A percentile compares a stretch with the other conserved stretches of the same genome.
phyloP scores from a whole-genome alignment of 768 basidiomycete species.

The Amanita pallidorosea region DNA sequence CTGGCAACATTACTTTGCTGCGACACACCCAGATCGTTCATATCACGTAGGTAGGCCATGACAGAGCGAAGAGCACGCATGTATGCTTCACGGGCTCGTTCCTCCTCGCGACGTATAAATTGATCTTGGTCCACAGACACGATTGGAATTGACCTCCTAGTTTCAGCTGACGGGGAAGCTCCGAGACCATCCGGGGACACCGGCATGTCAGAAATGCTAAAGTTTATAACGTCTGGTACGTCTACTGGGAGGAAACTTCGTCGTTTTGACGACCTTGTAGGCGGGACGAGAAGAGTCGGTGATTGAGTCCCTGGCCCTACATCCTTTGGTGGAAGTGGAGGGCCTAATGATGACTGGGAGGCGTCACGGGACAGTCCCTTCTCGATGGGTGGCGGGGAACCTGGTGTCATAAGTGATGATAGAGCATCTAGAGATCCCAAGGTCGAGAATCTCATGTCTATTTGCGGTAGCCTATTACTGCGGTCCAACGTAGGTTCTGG shows the following conservation, averaged over 20 bases:
- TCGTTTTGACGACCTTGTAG: constrained; percentile 52
- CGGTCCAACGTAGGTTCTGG: constrained; percentile 20
- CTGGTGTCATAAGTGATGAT: constrained; percentile 20
- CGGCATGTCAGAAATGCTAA: constrained; percentile 34
- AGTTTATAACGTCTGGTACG: constrained; percentile 36
- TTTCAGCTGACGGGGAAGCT: constrained; percentile 45
- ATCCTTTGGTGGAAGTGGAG: constrained; percentile 7
- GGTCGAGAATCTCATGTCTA: constrained; percentile 65
- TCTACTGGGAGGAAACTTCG: constrained; percentile 88
- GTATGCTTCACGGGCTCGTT: constrained; percentile 59
- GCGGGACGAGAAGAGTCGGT: constrained; percentile 29
- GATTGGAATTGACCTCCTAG: constrained; percentile 29
- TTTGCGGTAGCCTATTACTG: constrained; percentile 40
- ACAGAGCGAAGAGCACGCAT: constrained; percentile 79
- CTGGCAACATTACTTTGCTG: constrained; percentile 50
- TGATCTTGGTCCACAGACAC: constrained; percentile 38
- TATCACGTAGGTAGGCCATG: constrained; percentile 93
- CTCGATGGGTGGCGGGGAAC: constrained; percentile 15
- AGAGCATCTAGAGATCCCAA: constrained; percentile 51
- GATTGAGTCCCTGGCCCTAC: constrained; percentile 3
- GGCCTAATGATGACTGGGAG: constrained; percentile 14
- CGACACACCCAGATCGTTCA: constrained; percentile 80
- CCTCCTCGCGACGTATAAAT: constrained; percentile 54
- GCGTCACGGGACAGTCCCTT: constrained; percentile 17
- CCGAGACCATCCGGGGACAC: constrained; percentile 41